Evolutionary conservation across 768 basidiomycete species (phyloP).

Genomic region (Phlebiopsis gigantea): DNA sequence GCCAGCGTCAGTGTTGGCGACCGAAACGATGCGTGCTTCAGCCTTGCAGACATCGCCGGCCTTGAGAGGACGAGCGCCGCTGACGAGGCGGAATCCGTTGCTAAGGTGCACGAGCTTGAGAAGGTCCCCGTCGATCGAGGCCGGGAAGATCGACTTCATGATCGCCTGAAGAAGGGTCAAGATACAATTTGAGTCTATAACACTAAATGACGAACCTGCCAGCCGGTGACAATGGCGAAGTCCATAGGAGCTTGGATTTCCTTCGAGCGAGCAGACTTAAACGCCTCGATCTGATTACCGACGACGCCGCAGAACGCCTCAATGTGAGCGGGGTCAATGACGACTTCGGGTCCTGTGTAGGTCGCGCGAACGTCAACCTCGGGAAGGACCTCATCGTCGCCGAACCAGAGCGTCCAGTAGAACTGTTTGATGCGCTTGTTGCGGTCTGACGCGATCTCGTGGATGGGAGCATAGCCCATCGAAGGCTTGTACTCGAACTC

Average conservation of each 20-base stretch:
- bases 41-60: constrained; percentile 90
- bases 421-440: constrained; percentile 93
- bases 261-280: constrained; percentile 70
- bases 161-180: constrained; percentile 63
- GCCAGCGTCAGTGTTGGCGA: constrained; percentile 85
- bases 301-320: constrained; percentile 91
- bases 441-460: constrained; percentile 78
- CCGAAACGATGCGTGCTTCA: constrained; percentile 83
- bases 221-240: constrained; percentile 96
- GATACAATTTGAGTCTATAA: not conserved
- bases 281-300: constrained; percentile 88
- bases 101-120: constrained; percentile 95
- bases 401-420: constrained; percentile 99
- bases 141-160: constrained; percentile 97
- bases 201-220: constrained; percentile 66
- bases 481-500: constrained; percentile 85
- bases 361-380: constrained; percentile 74
- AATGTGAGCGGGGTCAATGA: constrained; percentile 68
- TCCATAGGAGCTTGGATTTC: constrained; percentile 92
- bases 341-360: constrained; percentile 84
- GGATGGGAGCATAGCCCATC: constrained; percentile 87
- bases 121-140: constrained; percentile 86
- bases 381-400: constrained; percentile 74
- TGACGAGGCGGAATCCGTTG: constrained; percentile 89
- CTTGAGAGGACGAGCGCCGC: constrained; percentile 68